Base-by-base conservation (phyloP, 2,329 filamentous ascomycete genomes). In the Periglandula ipomoeae region DNA sequence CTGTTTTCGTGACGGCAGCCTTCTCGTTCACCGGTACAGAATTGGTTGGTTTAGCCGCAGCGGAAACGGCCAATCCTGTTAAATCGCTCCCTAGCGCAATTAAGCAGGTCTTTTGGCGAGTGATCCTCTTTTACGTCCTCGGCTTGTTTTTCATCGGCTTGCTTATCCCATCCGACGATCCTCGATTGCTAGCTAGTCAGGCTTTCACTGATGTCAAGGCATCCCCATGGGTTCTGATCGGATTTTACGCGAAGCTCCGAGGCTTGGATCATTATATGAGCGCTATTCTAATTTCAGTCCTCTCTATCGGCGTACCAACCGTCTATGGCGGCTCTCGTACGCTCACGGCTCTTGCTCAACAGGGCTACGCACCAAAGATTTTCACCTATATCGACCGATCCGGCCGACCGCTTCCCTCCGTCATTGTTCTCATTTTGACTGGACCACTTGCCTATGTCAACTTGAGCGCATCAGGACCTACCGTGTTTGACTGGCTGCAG, bases 81-180 rank as follows among this genome's bases (percentile, higher is more conserved):
- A 81, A 86, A 61, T 79, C 82, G 0, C 74, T 94, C 0, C 88
- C 88, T 0, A 83, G 81, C 20, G 87, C 88, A 2, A 81, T 89
- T 59, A 91, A 89, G 70, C 87, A 91, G 65, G 85, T 75, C 27
- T 75, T 74, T 56, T 74, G 71, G 72, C 70, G 72, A 60, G 72
- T 75, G 54, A 71, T 70, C n/a, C 61, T 74, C 53, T 75, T 75
- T 58, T 76, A 75, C 54, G 61, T 75, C 35, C 54, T 76, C 0
- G 71, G 71, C 37, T 67, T 75, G n/a, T 70, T 70, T 49, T 70
- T 74, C 38, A 66, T 75, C 44, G 72, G 72, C 8, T 61, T 76
- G 13, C 63, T 74, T 3, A 62, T 75, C 52, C 64, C 65, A 47
- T 67, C 68, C 30, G 61, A 67, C 20, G 72, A 76, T 51, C 43